A percentile compares a stretch with the other conserved stretches of the same genome.
These are phyloP conservation scores for Trichoderma gamsii DNA, from an alignment of 495 filamentous ascomycete genomes.

Conservation along the genomic window DNA sequence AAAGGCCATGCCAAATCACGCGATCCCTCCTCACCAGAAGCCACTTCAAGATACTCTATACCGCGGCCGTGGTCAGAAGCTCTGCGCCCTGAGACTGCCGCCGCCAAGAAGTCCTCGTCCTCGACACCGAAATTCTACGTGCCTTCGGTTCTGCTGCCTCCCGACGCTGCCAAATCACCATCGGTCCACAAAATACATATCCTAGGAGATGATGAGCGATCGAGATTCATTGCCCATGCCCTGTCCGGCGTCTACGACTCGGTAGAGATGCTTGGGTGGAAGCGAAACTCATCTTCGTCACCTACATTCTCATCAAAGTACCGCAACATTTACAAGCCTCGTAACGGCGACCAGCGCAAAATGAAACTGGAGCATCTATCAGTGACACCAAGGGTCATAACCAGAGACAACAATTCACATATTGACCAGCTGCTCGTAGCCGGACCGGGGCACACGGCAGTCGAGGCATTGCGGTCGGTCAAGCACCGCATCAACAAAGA, in stretches of 20 bases:
- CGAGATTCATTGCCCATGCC: slow-evolving; percentile 45
- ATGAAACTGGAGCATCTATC: slow-evolving; percentile 27
- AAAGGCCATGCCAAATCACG: slow-evolving; percentile 2
- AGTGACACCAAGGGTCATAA: slow-evolving; percentile 24
- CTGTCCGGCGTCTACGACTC: slow-evolving; percentile 29
- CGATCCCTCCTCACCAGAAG: background rate
- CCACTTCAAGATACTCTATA: background rate
- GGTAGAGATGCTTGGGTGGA: slow-evolving; percentile 21
- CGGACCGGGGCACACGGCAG: slow-evolving; percentile 50
- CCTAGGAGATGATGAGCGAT: slow-evolving; percentile 43
- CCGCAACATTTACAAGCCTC: slow-evolving; percentile 4
- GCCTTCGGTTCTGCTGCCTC: slow-evolving; percentile 4
- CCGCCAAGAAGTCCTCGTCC: background rate
- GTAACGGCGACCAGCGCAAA: slow-evolving; percentile 24
- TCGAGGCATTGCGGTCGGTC: slow-evolving; percentile 52
- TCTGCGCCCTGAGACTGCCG: background rate
- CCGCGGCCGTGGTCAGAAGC: slow-evolving; percentile 1
- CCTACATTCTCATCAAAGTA: background rate
- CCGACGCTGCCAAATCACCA: slow-evolving; percentile 10
- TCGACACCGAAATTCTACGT: slow-evolving; percentile 9
- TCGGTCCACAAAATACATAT: slow-evolving; percentile 40
- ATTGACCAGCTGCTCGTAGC: slow-evolving; percentile 74
- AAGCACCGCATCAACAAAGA: slow-evolving; percentile 58
- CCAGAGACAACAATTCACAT: slow-evolving; percentile 39
- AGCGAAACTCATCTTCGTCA: slow-evolving; percentile 3